Conservation (phyloP, 1,284 basidiomycete genomes). For the Ceraceosorus guamensis region DNA sequence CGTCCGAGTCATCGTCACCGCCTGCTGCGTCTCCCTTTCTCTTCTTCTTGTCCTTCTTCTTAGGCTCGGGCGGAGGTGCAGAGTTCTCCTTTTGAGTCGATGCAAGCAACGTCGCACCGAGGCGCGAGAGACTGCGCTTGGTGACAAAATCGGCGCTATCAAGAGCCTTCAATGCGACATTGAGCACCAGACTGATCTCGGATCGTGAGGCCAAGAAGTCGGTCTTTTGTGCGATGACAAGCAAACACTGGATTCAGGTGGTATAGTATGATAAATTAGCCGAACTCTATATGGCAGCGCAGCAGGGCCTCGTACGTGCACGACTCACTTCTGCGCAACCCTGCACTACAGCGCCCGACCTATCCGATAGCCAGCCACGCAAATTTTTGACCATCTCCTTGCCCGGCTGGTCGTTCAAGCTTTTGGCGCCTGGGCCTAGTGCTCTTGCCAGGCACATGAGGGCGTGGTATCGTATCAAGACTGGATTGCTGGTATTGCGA, state of each 20-base stretch:
- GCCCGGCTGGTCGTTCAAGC: slow-evolving; percentile 67
- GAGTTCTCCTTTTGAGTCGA: slow-evolving; percentile 69
- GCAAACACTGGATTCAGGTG: slow-evolving; percentile 33
- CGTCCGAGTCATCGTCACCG: slow-evolving; percentile 55
- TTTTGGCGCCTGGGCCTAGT: slow-evolving; percentile 68
- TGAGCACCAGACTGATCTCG: slow-evolving; percentile 70
- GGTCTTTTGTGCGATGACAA: slow-evolving; percentile 42
- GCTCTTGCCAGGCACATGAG: slow-evolving; percentile 69
- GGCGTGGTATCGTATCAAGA: slow-evolving; percentile 76
- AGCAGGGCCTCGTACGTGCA: neutral
- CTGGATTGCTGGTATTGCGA: slow-evolving; percentile 37
- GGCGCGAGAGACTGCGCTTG: slow-evolving; percentile 66
- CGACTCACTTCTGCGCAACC: slow-evolving; percentile 65
- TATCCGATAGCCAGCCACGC: slow-evolving; percentile 68
- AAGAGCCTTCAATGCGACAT: slow-evolving; percentile 65
- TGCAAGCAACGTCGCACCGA: slow-evolving; percentile 75
- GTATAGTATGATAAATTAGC: neutral
- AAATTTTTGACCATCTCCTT: slow-evolving; percentile 83
- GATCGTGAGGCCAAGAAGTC: slow-evolving; percentile 50
- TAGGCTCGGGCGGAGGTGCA: slow-evolving; percentile 45
- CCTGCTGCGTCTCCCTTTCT: slow-evolving; percentile 50
- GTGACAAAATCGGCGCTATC: slow-evolving; percentile 74
- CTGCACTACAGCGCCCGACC: slow-evolving; percentile 76
- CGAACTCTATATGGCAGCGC: neutral
- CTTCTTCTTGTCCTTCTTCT: slow-evolving; percentile 57